Base-by-base conservation (phyloP, 768 basidiomycete genomes). In the Podaxis pistillaris region DNA sequence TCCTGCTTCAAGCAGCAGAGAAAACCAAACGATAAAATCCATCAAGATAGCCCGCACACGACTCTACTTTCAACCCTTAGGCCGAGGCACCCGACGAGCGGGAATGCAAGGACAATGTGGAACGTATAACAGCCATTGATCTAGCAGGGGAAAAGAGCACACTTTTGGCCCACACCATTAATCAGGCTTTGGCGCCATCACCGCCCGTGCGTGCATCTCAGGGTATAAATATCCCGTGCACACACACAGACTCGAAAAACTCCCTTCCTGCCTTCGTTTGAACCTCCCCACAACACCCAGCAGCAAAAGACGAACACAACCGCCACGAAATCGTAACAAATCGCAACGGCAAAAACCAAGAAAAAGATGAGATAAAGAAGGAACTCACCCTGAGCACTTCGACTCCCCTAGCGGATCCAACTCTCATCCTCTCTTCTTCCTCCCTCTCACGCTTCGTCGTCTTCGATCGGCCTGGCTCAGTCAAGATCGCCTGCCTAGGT, bases 361-460 rank as follows among this genome's bases (percentile, higher is more conserved):
- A 56, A 26, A 56, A 54, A 41, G 54, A 63, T 62, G 28, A 60
- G 60, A 62, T 57, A 50, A n/a, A 63, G 58, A 64, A 44, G 63
- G 26, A 37, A 78, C 85, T 73, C 68, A 89, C 89, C 75, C 87
- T 81, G 17, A 94, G 75, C 3, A 95, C 88, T 70, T 92, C 90
- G 15, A 93, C 92, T 75, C 94, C 93, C 30, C 93, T 78, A 30
- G 91, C 83, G 66, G 93, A 93, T 52, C 85, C 86, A 53, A 92
- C 89, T 41, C 90, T 71, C 62, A 90, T 92, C 60, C 91, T 75
- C 63, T 91, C 88, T 68, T 88, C 86, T 64, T 83, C 81, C 41
- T 77, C 73, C 30, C 64, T 68, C 28, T 66, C 67, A 38, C 64
- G 63, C 52, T 55, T 68, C 12, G 63, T 63, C 56, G 66, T 65